phyloP scores from a whole-genome alignment of 257 asterid species.

The Fraxinus excelsior region DNA sequence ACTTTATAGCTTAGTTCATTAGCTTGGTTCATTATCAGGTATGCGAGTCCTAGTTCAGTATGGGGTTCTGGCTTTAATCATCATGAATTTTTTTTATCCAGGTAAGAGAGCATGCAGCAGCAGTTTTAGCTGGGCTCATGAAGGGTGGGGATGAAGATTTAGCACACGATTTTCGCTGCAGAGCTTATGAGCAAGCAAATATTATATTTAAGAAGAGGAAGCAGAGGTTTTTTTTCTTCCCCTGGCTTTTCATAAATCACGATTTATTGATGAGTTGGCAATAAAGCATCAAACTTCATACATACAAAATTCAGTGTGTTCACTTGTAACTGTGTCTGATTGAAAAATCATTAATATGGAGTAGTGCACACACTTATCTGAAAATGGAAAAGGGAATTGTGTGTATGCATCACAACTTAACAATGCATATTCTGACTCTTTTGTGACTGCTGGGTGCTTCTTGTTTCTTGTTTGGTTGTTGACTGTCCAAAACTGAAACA shows the following conservation, averaged over 20 bases:
- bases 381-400: neutral
- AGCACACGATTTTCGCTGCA: conserved; percentile 72
- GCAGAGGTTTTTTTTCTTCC: conserved; percentile 49
- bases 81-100: conserved; percentile 29
- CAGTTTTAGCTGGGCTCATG: conserved; percentile 97
- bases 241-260: conserved; percentile 18
- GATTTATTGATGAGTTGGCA: conserved; percentile 13
- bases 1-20: neutral
- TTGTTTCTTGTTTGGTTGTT: neutral
- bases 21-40: conserved; percentile 6
- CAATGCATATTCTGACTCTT: neutral
- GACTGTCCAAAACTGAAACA: neutral
- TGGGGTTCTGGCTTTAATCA: conserved; percentile 20
- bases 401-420: neutral
- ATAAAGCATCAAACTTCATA: conserved; percentile 5
- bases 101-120: conserved; percentile 99
- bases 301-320: neutral
- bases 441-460: neutral
- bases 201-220: conserved; percentile 63
- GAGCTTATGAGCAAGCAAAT: conserved; percentile 83
- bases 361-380: neutral
- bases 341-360: neutral
- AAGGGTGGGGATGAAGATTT: conserved; percentile 80
- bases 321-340: neutral
- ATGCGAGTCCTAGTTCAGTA: conserved; percentile 14